phyloP scores from a whole-genome alignment of 225 moss, liverwort and hornwort species.

The Lunularia cruciata region DNA sequence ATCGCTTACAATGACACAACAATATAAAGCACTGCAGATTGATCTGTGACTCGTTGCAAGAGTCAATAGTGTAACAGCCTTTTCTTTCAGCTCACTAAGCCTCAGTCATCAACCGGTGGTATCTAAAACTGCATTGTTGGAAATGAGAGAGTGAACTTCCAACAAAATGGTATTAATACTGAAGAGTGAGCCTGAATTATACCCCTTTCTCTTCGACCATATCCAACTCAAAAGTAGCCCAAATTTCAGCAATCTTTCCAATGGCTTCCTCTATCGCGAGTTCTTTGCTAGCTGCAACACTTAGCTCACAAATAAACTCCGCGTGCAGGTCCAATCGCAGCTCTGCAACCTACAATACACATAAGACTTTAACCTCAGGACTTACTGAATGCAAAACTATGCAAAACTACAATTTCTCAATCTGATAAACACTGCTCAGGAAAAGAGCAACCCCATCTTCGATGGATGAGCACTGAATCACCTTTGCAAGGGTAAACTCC shows the following conservation, averaged over 20 bases:
- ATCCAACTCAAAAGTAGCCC: conserved; percentile 54
- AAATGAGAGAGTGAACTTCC: not conserved
- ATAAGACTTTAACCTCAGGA: not conserved
- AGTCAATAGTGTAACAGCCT: too few relatives aligned
- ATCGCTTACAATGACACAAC: too few relatives aligned
- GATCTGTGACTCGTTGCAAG: too few relatives aligned
- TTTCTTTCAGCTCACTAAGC: too few relatives aligned
- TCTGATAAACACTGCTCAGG: not conserved
- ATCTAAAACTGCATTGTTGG: too few relatives aligned
- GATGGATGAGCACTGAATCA: conserved; percentile 5
- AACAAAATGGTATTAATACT: too few relatives aligned
- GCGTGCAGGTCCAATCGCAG: conserved; percentile 61
- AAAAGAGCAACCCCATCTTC: not conserved
- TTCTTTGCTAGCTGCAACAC: conserved; percentile 71
- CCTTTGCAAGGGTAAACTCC: conserved; percentile 68
- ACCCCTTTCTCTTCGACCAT: conserved; percentile 75
- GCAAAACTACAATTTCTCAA: too few relatives aligned
- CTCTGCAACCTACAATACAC: conserved; percentile 54
- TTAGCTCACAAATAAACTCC: conserved; percentile 66
- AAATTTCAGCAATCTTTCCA: conserved; percentile 62
- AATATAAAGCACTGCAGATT: too few relatives aligned
- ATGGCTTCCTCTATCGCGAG: conserved; percentile 72
- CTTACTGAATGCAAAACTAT: not conserved
- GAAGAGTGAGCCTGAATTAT: too few relatives aligned
- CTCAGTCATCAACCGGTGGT: too few relatives aligned